These are phyloP conservation scores for Rhododendron vialii DNA, from an alignment of 148 eudicot genomes.

Conservation along the genomic window DNA sequence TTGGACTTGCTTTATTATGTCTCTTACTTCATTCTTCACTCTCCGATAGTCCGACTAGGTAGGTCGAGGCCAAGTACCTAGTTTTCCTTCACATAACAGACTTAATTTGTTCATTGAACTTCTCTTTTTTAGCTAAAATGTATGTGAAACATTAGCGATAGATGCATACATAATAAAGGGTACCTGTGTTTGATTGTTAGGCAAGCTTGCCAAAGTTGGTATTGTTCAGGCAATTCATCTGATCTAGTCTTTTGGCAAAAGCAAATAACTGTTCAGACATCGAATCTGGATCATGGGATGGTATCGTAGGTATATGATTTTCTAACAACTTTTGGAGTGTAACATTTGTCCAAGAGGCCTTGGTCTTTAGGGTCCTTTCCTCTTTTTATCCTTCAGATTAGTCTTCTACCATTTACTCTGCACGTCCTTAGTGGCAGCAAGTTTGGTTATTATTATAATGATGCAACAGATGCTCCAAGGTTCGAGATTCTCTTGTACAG, in stretches of 20 bases:
- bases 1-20: not conserved
- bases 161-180: not conserved
- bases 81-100: not conserved
- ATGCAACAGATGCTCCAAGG: not conserved
- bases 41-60: not conserved
- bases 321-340: not conserved
- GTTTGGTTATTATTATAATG: too few relatives aligned
- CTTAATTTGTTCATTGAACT: not conserved
- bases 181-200: not conserved
- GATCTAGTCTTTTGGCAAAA: not conserved
- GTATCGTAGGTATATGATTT: not conserved
- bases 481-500: not conserved
- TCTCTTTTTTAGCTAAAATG: not conserved
- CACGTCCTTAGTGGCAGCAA: not conserved
- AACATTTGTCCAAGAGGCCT: not conserved
- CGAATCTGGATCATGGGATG: not conserved
- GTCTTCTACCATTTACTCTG: not conserved
- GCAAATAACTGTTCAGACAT: not conserved
- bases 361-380: not conserved
- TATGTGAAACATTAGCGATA: not conserved
- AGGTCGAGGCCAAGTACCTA: not conserved
- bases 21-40: not conserved
- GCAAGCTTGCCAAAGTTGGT: not conserved
- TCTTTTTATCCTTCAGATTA: not conserved
- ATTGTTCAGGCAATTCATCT: not conserved